Base-by-base conservation (phyloP, 1,284 basidiomycete genomes). In the Naganishia sp. region DNA sequence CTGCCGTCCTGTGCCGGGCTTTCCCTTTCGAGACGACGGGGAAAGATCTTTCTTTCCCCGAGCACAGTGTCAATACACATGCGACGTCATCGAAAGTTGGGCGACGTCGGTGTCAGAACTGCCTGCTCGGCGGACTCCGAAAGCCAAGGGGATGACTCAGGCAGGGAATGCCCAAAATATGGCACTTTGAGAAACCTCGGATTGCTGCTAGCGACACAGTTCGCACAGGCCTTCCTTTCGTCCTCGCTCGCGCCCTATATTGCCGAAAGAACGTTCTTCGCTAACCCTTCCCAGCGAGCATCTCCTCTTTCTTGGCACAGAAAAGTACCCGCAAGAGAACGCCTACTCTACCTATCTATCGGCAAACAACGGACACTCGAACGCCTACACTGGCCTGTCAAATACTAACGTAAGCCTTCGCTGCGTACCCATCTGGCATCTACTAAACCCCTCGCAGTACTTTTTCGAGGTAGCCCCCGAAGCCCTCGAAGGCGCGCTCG, bases 371-470 rank as follows among this genome's bases (percentile, higher is more conserved):
- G 96, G 96, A 23, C 81, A 82, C 68, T 94, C 92, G 3, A 99
- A 99, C 77, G 96, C 96, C 3, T 99, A 88, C 80, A 99, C 96
- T 0, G 88, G 90, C 2, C 89, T 94, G 65, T 88, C 89, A 25
- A 92, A 95, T 77, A 99, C 96, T 42, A 96, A 94, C 79, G 64
- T 60, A 33, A 44, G 56, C 53, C 11, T 96, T 93, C 77, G 89
- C 87, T 54, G 48, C 39, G 50, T 50, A 28, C 36, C 5, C 44
- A 10, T 36, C 7, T 15, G 43, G 1, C 55, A 21, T 36, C 33
- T 21, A 28, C 56, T 43, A 36, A 66, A 42, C 18, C 43, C 56
- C 61, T 15, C 28, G 1, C 31, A 49, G 56, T 78, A 76, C 72
- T 80, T 79, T 80, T 99, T 99, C 80, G 91, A 86, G 73, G 91